Evolutionary conservation across 768 basidiomycete species (phyloP), one percentile per base, ranked within the genome.

Genomic region (Lentinula aciculospora): DNA sequence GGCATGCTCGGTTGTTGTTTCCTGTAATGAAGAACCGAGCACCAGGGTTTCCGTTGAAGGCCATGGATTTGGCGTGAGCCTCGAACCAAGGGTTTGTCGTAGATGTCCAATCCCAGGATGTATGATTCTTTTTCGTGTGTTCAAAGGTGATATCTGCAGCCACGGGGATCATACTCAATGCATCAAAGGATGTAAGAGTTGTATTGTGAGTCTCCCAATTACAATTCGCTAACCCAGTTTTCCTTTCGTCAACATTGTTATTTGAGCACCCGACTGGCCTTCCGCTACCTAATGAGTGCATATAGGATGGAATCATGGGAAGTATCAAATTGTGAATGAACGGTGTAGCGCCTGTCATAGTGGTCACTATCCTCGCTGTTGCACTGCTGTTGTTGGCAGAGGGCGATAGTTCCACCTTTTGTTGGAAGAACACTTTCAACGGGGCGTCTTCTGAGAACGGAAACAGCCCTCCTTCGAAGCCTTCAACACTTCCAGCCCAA

Each of bases 351-450:
- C 81, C 80, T 0, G 73, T 76, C 3, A 87, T 65, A 10, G 69
- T 65, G 1, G 84, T 82, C 1, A 69, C 70, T 0, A 72, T 71
- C 12, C 67, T 56, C 31, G n/a, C 54, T 9, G 25, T 42, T 17
- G 57, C 40, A 68, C 60, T 15, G 62, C 51, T 4, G n/a, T 15
- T 32, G 19, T 17, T 21, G n/a, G 12, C 28, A 12, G 46, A 37
- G 7, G 58, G 58, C 29, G 65, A 62, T 37, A 89, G 68, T 48
- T 78, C 72, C 5, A 89, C 72, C 1, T 66, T 73, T 65, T 92
- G 90, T 49, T 77, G 76, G 76, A 91, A 92, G 69, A 76, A 89
- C 1, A 90, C 69, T 61, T 89, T 90, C 64, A 91, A 70, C 0
- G 88, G 89, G 4, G 79, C 68, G 21, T 78, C 67, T 39, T 74